phyloP scores from a whole-genome alignment of 2,329 filamentous ascomycete species.

The Didymella lethalis region DNA sequence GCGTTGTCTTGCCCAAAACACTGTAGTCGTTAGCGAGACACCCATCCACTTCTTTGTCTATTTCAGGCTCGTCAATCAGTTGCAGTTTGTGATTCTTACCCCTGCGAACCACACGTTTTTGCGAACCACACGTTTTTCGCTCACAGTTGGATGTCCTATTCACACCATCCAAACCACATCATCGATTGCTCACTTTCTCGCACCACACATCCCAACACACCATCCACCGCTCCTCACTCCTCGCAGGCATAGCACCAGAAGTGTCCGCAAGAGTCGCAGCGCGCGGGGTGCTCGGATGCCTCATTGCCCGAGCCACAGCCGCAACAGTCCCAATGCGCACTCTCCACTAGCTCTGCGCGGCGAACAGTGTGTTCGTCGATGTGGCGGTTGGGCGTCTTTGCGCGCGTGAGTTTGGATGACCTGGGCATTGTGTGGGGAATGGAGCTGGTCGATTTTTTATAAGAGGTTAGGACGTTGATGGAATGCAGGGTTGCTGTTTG shows the following conservation, averaged over 20 bases:
- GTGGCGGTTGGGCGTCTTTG: background rate
- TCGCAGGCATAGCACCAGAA: conserved; percentile 1
- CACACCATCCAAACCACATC: background rate
- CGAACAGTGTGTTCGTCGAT: background rate
- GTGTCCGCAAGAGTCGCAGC: conserved; percentile 1
- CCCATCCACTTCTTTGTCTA: too few relatives aligned
- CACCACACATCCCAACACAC: background rate
- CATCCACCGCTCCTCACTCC: background rate
- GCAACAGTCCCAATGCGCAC: background rate
- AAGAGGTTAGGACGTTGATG: background rate
- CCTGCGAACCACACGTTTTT: too few relatives aligned
- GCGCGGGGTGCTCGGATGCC: background rate
- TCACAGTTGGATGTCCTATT: too few relatives aligned
- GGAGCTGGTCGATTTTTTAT: background rate
- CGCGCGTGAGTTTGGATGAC: background rate
- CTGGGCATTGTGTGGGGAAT: background rate
- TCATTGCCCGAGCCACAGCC: background rate
- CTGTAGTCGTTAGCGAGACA: too few relatives aligned
- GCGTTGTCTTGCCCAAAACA: too few relatives aligned
- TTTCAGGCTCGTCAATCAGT: too few relatives aligned
- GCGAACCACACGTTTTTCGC: too few relatives aligned
- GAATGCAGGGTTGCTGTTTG: background rate
- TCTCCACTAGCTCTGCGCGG: background rate
- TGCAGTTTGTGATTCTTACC: too few relatives aligned
- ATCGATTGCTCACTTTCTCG: background rate